Evolutionary conservation across 306 rosid genomes (phyloP), one percentile per base, ranked within the genome.

Genomic region (Luffa acutangula): DNA sequence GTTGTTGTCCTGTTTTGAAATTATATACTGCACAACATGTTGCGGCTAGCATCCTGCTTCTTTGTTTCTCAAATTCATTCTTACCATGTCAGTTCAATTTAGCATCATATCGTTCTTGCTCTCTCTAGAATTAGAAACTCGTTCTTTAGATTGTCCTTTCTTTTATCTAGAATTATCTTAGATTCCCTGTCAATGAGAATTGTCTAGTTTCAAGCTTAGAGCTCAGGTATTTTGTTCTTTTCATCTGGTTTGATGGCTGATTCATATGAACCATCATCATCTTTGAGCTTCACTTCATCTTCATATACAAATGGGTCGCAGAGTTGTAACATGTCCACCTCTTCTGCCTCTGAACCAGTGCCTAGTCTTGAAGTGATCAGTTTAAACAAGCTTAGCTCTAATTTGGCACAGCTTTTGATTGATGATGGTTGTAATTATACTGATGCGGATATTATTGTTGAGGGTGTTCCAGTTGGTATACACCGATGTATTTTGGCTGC

Each of bases 221-320:
- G 65, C 15, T 59, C 37, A 59, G 7, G 21, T 41, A 13, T n/a
- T 39, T 48, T 78, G 41, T 17, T 56, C 65, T 80, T 36, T 5
- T 20, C 34, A n/a, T 48, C 5, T 82, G 37, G 39, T 77, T 51
- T 43, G 79, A 92, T 92, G 98, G 97, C 93, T 71, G 74, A 74
- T 80, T 91, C 93, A 20, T 58, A 84, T 21, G 99, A 93, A 81
- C 97, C 93, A 34, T 91, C 99, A 6, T 89, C 97, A 17, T 93
- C 99, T 81, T 82, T 95, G 86, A 95, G 97, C 90, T 90, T 89
- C 69, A 89, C 97, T 33, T 92, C 97, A 49, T 85, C 96, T 81
- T 89, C 98, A 65, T 82, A 80, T 63, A 49, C 99, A 21, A 95
- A 95, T 88, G 97, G 90, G 54, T 91, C 97, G 0, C 76, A 82